Percentiles rank a stretch among this genome's conserved stretches.
These are phyloP conservation scores for Phaeosphaeriaceae sp. DNA, from an alignment of 2,329 filamentous ascomycete genomes.

Conservation along the genomic window DNA sequence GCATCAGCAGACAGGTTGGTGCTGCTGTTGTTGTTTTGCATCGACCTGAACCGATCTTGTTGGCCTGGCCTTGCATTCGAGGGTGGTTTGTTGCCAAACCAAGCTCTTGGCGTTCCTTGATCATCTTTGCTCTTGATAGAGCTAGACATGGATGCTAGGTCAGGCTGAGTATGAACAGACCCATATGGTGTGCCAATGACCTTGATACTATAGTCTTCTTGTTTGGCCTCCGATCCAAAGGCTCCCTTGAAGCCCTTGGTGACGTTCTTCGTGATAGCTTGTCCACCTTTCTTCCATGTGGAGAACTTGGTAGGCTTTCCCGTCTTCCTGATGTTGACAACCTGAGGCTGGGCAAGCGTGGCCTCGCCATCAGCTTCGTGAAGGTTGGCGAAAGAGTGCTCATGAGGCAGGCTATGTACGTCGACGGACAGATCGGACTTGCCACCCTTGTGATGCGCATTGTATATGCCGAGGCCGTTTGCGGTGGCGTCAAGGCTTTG, in stretches of 20 bases:
- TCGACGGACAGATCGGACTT: conserved; percentile 51
- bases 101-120: conserved; percentile 33
- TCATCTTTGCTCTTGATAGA: conserved; percentile 40
- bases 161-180: conserved; percentile 43
- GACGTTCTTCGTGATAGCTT: conserved; percentile 92
- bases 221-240: conserved; percentile 68
- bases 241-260: conserved; percentile 93
- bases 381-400: conserved; percentile 51
- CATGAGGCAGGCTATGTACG: conserved; percentile 47
- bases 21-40: conserved; percentile 52
- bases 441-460: conserved; percentile 43
- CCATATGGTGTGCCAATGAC: conserved; percentile 56
- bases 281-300: conserved; percentile 97
- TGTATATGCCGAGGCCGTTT: conserved; percentile 71
- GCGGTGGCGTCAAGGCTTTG: conserved; percentile 57
- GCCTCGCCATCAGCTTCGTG: conserved; percentile 70
- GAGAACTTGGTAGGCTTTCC: conserved; percentile 96
- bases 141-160: conserved; percentile 37
- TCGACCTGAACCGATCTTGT: conserved; percentile 38
- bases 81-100: conserved; percentile 42
- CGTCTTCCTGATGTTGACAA: conserved; percentile 88
- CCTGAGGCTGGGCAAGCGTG: conserved; percentile 77
- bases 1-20: conserved; percentile 48
- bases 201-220: conserved; percentile 61
- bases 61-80: conserved; percentile 16